Base-by-base conservation (phyloP, 2,329 filamentous ascomycete species). In the Cladophialophora psammophila region DNA sequence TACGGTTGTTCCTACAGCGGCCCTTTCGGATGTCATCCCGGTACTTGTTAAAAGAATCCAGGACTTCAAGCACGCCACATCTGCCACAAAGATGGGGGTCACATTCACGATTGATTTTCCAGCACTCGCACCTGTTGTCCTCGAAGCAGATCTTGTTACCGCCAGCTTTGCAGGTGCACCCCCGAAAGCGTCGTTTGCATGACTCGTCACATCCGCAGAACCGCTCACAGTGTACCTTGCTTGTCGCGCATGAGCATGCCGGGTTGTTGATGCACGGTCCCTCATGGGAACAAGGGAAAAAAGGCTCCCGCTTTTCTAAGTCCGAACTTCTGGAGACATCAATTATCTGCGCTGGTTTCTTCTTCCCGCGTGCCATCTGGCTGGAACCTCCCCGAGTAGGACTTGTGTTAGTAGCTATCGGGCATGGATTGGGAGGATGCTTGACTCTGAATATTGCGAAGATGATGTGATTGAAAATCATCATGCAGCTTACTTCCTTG, bases 41-140 rank as follows among this genome's bases (percentile, higher is more conserved):
- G 60, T 89, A 83, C 5, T 86, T 84, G 72, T 91, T 90, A n/a
- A 82, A 78, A 0, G 90, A 90, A 73, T 94, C 88, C 2, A 91
- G 85, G 1, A 91, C 85, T 66, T 91, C 87, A 10, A 81, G 75
- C 0, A 89, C 90, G 34, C 91, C 91, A 72, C 92, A 95, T 8
- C 81, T 83, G 15, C 84, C 84, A 74, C 92, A 96, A 12, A 94
- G 82, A 66, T 90, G 87, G 1, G 91, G 88, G 72, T 95, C 92
- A 74, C 92, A 96, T 78, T 96, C 92, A 45, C 92, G 86, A 71
- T 91, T 90, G 60, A 92, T 83, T 73, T 86, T 83, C 20, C 88
- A 82, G 73, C 92, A 96, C 13, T 90, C 88, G 75, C 92, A 95
- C 3, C 65, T 50, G 45, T 52, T 63, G 36, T 73, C 72, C 26